Base-by-base conservation (phyloP, 768 basidiomycete genomes). In the Rhodotorula paludigena region DNA sequence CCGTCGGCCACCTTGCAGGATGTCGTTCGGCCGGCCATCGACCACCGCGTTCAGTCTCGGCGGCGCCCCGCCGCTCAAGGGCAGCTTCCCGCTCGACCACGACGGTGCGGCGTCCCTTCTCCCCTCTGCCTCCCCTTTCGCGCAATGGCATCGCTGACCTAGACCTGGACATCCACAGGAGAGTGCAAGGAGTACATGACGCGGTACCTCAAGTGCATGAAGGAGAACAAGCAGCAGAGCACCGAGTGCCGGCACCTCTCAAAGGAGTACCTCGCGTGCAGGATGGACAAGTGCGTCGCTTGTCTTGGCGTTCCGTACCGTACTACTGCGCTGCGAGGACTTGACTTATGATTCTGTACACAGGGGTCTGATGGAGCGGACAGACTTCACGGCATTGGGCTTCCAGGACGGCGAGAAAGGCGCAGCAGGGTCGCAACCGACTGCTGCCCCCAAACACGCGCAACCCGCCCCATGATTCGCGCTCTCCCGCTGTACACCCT, bases 71-170 rank as follows among this genome's bases (percentile, higher is more conserved):
- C 75, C 76, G 11, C 57, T 48, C 32, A 57, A 77, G 53, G 79
- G 79, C 14, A 76, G 74, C 23, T 81, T 81, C 61, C 80, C 80
- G 28, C 74, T 81, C 11, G 80, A 81, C 68, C 80, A 81, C 53
- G 80, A 81, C 58, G 80, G 80, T 80, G 62, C 49, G 76, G 30
- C 48, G 4, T 4, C 41, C 42, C 25, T 3, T 36, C 23, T 7
- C 35, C 35, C 35, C 25, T 30, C 3, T 7, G 14, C 14, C 39
- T 2, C 44, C 32, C 20, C 7, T 32, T 55, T 44, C 12, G 3
- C 38, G 5, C 25, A n/a, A n/a, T n/a, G n/a, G n/a, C n/a, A n/a
- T 21, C 51, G 18, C 42, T 33, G 35, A 20, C 33, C 38, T 39
- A 30, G 6, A 21, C n/a, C 35, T 58, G 14, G 15, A 10, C 7